Percentiles rank a stretch among this genome's conserved stretches.
These are phyloP conservation scores for Byssoonygena ceratinophila DNA, from an alignment of 2,329 filamentous ascomycete genomes.

Conservation along the genomic window DNA sequence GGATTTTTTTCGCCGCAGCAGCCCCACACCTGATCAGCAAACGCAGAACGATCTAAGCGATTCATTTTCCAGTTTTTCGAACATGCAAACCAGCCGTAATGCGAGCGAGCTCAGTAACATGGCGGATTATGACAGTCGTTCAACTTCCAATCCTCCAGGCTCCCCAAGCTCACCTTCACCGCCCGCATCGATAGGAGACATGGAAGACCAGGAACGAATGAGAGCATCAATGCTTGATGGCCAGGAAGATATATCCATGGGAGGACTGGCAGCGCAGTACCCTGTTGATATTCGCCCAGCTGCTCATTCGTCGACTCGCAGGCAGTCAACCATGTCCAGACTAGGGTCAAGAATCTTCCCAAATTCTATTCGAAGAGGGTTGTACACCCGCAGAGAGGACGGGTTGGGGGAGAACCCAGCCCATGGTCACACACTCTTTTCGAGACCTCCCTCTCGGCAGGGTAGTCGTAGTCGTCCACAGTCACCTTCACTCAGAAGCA, in stretches of 20 bases:
- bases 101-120: not conserved
- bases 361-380: conserved; percentile 35
- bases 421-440: conserved; percentile 35
- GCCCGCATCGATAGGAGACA: not conserved
- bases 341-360: conserved; percentile 40
- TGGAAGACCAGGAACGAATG: not conserved
- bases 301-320: conserved; percentile 30
- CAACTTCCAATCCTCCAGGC: not conserved
- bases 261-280: conserved; percentile 24
- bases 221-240: not conserved
- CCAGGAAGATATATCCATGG: conserved; percentile 10
- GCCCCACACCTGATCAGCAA: conserved; percentile 1
- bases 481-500: conserved; percentile 33
- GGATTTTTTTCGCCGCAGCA: conserved; percentile 7
- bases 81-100: not conserved
- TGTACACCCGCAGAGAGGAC: conserved; percentile 38
- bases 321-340: conserved; percentile 40
- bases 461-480: conserved; percentile 28
- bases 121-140: not conserved
- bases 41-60: not conserved
- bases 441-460: conserved; percentile 29
- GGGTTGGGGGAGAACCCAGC: conserved; percentile 37
- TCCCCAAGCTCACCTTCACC: not conserved
- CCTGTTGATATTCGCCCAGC: conserved; percentile 25
- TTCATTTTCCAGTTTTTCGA: not conserved